Evolutionary conservation across 306 rosid genomes (phyloP), one percentile per base, ranked within the genome.

Genomic region (Quercus berberidifolia): DNA sequence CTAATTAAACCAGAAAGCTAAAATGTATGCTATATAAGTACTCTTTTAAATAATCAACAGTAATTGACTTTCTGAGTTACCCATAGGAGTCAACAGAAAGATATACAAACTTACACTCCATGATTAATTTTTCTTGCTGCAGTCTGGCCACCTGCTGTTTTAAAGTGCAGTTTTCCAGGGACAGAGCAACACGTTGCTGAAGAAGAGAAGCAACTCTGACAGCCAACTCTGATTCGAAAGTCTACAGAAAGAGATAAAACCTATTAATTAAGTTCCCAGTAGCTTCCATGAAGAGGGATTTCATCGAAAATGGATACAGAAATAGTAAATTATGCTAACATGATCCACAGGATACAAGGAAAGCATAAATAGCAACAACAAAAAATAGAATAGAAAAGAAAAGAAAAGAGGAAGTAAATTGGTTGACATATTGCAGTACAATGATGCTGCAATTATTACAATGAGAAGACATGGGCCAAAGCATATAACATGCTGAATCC

Each of bases 101-200:
- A 55, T 69, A n/a, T 23, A 14, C 18, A 52, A 35, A 80, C 73
- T 74, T 56, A 86, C 89, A 78, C 41, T 86, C 89, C 77, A 81
- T 31, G 4, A 79, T 35, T 68, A 86, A 25, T 69, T 86, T 86
- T 74, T 83, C 79, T 33, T 69, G 76, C 72, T 54, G 82, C 71
- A 83, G 19, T 83, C 83, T 83, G 28, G 85, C 79, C 56, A 83
- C 13, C 81, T 86, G 85, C 80, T 86, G 85, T 83, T 80, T 83
- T 62, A 86, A 79, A 71, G 77, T 63, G 76, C 72, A 55, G 73
- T 86, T 86, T 81, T 86, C 89, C 80, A 86, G 52, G 57, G 83
- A 83, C 84, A 86, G 67, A 56, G 89, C 79, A 46, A 71, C 87
- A 49, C 81, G 87, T 72, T 78, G 83, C 77, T 83, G 85, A 74